Conservation (phyloP, 768 basidiomycete species). For the Serpula lacrymans region DNA sequence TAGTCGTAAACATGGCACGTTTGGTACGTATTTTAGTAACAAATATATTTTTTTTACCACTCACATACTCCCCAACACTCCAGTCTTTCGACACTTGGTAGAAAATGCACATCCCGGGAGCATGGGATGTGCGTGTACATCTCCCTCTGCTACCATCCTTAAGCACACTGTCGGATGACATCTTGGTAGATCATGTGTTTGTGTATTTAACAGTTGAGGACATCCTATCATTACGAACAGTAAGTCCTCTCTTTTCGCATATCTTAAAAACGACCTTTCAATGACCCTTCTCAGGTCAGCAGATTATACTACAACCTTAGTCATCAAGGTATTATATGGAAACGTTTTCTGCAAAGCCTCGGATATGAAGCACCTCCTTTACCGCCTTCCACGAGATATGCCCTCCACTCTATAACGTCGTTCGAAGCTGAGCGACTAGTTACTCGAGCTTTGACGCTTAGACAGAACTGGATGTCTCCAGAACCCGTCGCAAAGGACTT, state of each 20-base stretch:
- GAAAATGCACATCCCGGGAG: conserved; percentile 9
- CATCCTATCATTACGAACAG: conserved; percentile 33
- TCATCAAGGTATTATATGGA: conserved; percentile 69
- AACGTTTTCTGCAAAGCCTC: conserved; percentile 52
- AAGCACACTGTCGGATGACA: conserved; percentile 33
- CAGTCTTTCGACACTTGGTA: too few relatives aligned
- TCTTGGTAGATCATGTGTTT: conserved; percentile 35
- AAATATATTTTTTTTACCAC: too few relatives aligned
- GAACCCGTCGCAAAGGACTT: conserved; percentile 30
- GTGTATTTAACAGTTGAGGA: conserved; percentile 35
- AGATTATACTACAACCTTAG: conserved; percentile 59
- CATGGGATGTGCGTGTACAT: conserved; percentile 22
- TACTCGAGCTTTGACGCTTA: conserved; percentile 54
- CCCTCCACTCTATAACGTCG: conserved; percentile 26
- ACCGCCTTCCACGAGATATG: conserved; percentile 54
- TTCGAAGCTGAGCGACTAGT: conserved; percentile 55
- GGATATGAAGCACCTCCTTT: conserved; percentile 57
- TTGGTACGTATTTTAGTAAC: too few relatives aligned
- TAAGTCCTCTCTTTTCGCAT: conserved; percentile 15
- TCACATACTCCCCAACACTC: too few relatives aligned
- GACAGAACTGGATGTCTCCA: conserved; percentile 53
- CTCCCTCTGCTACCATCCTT: conserved; percentile 26
- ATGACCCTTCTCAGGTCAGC: conserved; percentile 41
- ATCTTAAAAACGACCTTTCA: neutral
- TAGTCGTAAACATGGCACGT: conserved; percentile 20